These are phyloP conservation scores for Paramecium caudatum DNA, from an alignment of 73 alveolate genomes.

Conservation along the genomic window DNA sequence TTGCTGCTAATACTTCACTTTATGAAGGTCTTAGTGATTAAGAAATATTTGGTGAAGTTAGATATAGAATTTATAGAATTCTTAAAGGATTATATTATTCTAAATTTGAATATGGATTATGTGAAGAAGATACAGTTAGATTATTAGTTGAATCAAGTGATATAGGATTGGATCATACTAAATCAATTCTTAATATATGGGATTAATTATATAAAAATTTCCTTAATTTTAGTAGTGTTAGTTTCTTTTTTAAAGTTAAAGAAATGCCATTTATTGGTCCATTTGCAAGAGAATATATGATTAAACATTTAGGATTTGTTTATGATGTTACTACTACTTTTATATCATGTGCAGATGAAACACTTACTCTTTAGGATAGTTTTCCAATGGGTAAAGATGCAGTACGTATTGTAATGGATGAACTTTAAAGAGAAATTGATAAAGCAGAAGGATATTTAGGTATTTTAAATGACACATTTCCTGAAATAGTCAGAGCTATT, in stretches of 20 bases:
- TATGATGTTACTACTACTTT: conserved; percentile 79
- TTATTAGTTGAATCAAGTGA: conserved; percentile 78
- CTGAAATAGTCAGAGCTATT: conserved; percentile 79
- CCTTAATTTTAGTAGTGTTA: conserved; percentile 52
- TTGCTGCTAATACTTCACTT: neutral
- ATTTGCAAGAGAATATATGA: conserved; percentile 69
- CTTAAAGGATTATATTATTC: conserved; percentile 80
- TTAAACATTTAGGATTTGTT: conserved; percentile 74
- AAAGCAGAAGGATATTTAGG: conserved; percentile 72
- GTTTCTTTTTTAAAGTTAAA: conserved; percentile 66
- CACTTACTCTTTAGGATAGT: neutral
- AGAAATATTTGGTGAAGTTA: conserved; percentile 78
- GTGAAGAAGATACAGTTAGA: conserved; percentile 73
- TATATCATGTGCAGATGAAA: conserved; percentile 72
- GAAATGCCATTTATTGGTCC: conserved; percentile 63
- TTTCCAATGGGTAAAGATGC: conserved; percentile 69
- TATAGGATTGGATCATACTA: conserved; percentile 78
- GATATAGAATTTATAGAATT: conserved; percentile 78
- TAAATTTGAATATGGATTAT: conserved; percentile 78
- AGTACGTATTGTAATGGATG: conserved; percentile 62
- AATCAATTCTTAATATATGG: conserved; percentile 68
- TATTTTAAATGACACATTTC: conserved; percentile 72
- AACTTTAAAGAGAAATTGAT: conserved; percentile 51
- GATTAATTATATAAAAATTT: conserved; percentile 56
- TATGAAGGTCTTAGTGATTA: conserved; percentile 69